Base-by-base conservation (phyloP, 345 rosid species). In the Xanthoceras sorbifolium region DNA sequence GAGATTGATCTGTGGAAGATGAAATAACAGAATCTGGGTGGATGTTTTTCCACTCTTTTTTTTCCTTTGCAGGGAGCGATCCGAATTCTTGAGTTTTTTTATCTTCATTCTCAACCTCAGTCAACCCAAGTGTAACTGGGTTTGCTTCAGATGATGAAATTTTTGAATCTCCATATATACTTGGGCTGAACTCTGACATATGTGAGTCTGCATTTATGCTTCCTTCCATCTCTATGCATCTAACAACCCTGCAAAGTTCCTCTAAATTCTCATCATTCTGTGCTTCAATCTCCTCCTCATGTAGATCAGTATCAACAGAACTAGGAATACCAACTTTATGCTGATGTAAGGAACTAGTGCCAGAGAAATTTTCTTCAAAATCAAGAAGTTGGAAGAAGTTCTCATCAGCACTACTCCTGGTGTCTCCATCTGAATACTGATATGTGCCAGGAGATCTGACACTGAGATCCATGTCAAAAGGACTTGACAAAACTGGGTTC, bases 381-480 rank as follows among this genome's bases (percentile, higher is more conserved):
- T 86, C 86, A 12, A 87, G 80, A 77, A 90, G 85, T 76, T 82
- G 92, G 81, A 84, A 81, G 40, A 76, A 84, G 67, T 86, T 85
- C 80, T 87, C 97, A 3, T 86, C 93, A 55, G 80, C 91, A 67
- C 81, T 87, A 68, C 79, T 75, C 57, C 83, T 72, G 78, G 89
- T 85, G 76, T 84, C 87, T 55, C 73, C 89, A 67, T 84, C 90
- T 62, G 94, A 92, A 80, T 72, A 84, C 44, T 82, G 93, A 44
- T 93, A 84, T 69, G 86, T 82, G 75, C 82, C 79, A 63, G 81
- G 82, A 55, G 89, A 73, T 78, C 86, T 67, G 61, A 67, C 48
- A 66, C 83, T 72, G 60, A 71, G 71, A 72, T 79, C 80, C 20
- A 84, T 29, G 66, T 76, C 69, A 7, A 44, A 83, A 40, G 85